These are phyloP conservation scores for Diophrys appendiculata DNA, from an alignment of 73 alveolate genomes.

Conservation along the genomic window DNA sequence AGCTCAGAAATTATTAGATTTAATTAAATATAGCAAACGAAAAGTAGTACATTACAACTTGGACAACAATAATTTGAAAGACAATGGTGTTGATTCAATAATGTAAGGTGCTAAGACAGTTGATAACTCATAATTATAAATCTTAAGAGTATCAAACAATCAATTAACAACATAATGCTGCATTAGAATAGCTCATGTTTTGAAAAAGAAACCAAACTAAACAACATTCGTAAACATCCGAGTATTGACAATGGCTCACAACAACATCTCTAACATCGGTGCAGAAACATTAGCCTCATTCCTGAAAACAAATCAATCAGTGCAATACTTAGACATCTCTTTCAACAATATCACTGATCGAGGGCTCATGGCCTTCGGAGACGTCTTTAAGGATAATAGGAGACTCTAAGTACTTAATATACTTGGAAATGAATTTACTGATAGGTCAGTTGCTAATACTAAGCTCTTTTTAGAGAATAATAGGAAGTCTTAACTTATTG, in stretches of 20 bases:
- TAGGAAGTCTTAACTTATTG: slow-evolving; percentile 5
- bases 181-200: slow-evolving; percentile 51
- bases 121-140: slow-evolving; percentile 35
- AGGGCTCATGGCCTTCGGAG: slow-evolving; percentile 36
- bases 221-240: slow-evolving; percentile 21
- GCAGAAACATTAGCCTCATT: slow-evolving; percentile 40
- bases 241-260: slow-evolving; percentile 34
- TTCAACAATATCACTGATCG: slow-evolving; percentile 47
- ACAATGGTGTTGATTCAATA: slow-evolving; percentile 35
- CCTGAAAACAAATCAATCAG: slow-evolving; percentile 40
- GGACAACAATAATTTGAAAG: slow-evolving; percentile 34
- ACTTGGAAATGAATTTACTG: slow-evolving; percentile 46
- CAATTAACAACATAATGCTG: slow-evolving; percentile 32
- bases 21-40: slow-evolving; percentile 1
- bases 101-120: not conserved
- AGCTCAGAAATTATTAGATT: slow-evolving; percentile 6
- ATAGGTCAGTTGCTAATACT: too few species aligned
- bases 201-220: slow-evolving; percentile 24
- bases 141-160: slow-evolving; percentile 15
- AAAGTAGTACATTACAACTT: slow-evolving; percentile 11
- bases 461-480: too few species aligned
- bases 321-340: slow-evolving; percentile 37
- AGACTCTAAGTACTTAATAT: slow-evolving; percentile 28
- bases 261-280: slow-evolving; percentile 54
- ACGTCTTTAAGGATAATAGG: slow-evolving; percentile 21